Percentiles rank a stretch among this genome's conserved stretches.
Conservation (phyloP, 495 filamentous ascomycete species). For the Letharia lupina region DNA sequence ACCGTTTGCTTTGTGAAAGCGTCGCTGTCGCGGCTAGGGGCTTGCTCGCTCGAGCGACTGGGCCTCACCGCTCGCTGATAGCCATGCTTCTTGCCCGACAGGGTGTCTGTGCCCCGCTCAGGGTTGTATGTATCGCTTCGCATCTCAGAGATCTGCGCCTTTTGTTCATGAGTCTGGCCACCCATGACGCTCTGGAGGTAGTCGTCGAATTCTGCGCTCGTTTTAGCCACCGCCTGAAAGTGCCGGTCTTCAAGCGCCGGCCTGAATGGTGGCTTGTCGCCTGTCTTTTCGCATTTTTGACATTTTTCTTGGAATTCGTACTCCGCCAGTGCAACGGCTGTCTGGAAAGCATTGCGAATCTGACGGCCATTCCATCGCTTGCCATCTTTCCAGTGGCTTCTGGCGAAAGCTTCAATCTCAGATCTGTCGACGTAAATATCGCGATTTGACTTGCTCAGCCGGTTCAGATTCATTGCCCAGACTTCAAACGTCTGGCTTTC, state of each 20-base stretch:
- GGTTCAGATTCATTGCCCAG: slow-evolving; percentile 7
- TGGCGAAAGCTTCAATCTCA: slow-evolving; percentile 12
- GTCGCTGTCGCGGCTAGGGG: background rate
- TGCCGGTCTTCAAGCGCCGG: slow-evolving; percentile 4
- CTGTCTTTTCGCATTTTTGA: slow-evolving; percentile 1
- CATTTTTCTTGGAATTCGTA: slow-evolving; percentile 17
- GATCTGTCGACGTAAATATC: background rate
- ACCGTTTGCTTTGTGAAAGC: background rate
- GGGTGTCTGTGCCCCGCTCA: background rate
- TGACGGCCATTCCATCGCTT: slow-evolving; percentile 37
- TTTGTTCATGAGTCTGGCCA: background rate
- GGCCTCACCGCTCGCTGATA: background rate
- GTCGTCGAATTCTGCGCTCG: slow-evolving; percentile 15
- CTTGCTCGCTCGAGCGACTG: background rate
- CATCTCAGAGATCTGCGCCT: background rate
- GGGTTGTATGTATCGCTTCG: background rate
- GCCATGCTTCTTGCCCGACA: background rate
- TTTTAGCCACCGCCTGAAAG: slow-evolving; percentile 11
- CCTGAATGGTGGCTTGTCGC: background rate
- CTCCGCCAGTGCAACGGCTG: slow-evolving; percentile 33
- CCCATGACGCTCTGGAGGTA: slow-evolving; percentile 14
- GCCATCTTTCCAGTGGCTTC: slow-evolving; percentile 1
- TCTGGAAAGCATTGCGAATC: slow-evolving; percentile 38
- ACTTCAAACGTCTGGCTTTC: slow-evolving; percentile 10
- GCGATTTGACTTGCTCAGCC: slow-evolving; percentile 1